Percentiles rank a stretch among this genome's conserved stretches.
Conservation (phyloP, 177 flowering plant genomes). For the Tripterygium wilfordii region DNA sequence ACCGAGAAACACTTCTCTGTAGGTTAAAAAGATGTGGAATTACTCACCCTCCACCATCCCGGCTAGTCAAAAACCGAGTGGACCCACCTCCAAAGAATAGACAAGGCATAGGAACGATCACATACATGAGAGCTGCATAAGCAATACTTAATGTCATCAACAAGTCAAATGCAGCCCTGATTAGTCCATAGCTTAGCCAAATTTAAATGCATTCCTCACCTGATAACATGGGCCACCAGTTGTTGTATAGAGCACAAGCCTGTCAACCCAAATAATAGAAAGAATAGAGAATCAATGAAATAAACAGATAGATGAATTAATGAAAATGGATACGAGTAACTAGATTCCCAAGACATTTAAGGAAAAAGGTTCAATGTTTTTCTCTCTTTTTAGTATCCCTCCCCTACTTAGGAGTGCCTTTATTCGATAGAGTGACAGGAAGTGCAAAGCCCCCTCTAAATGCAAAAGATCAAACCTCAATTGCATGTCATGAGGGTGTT, state of each 20-base stretch:
- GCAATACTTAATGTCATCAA: slow-evolving; percentile 5
- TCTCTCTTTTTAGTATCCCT: no score
- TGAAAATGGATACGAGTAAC: no score
- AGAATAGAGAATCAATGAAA: not conserved
- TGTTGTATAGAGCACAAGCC: slow-evolving; percentile 94
- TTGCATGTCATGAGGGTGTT: no score
- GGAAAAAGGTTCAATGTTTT: no score
- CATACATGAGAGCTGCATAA: slow-evolving; percentile 82
- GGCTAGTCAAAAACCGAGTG: slow-evolving; percentile 76
- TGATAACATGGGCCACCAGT: slow-evolving; percentile 99
- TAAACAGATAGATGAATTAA: not conserved
- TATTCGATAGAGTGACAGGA: no score
- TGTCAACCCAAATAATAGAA: slow-evolving; percentile 21
- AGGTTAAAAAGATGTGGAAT: no score
- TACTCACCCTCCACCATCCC: slow-evolving; percentile 94
- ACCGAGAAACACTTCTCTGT: no score
- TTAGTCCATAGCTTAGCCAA: slow-evolving; percentile 1
- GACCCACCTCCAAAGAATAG: slow-evolving; percentile 94
- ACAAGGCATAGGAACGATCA: slow-evolving; percentile 97
- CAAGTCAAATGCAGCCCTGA: not conserved
- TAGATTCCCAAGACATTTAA: no score
- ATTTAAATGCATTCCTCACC: slow-evolving; percentile 25
- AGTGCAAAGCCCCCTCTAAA: no score
- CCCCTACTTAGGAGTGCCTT: no score
- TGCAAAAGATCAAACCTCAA: no score